phyloP scores from a whole-genome alignment of 495 filamentous ascomycete genomes.

The Mycothermus thermophilus region DNA sequence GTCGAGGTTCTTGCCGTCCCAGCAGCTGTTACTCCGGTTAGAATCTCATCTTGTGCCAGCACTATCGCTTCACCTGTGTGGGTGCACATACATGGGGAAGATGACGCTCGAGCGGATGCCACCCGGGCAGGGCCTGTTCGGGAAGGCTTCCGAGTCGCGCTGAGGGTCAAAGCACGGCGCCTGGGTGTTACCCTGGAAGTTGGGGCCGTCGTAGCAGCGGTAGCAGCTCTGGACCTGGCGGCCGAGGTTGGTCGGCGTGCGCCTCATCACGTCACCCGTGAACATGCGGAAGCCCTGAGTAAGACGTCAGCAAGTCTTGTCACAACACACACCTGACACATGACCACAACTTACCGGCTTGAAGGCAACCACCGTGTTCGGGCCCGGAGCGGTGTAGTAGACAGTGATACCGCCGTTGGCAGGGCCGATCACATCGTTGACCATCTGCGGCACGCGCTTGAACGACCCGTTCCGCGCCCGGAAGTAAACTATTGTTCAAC shows the following conservation, averaged over 20 bases:
- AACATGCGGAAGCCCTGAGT: slow-evolving; percentile 35
- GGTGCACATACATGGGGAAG: slow-evolving; percentile 30
- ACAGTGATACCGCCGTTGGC: slow-evolving; percentile 19
- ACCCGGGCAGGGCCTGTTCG: slow-evolving; percentile 23
- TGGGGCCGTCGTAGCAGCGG: slow-evolving; percentile 33
- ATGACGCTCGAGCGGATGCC: slow-evolving; percentile 38
- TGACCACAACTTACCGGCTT: slow-evolving; percentile 24
- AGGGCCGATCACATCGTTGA: slow-evolving; percentile 11
- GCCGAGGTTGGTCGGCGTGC: slow-evolving; percentile 17
- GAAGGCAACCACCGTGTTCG: slow-evolving; percentile 35
- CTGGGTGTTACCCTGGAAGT: slow-evolving; percentile 28
- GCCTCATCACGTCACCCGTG: slow-evolving; percentile 22
- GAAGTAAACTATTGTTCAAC: no score
- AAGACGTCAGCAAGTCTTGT: neutral
- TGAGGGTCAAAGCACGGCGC: slow-evolving; percentile 28
- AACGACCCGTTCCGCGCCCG: slow-evolving; percentile 36
- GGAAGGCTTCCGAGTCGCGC: slow-evolving; percentile 27
- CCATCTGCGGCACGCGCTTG: slow-evolving; percentile 30
- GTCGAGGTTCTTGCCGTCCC: slow-evolving; percentile 40
- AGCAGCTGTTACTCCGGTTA: slow-evolving; percentile 23
- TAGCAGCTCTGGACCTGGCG: slow-evolving; percentile 30
- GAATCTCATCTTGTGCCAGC: no score
- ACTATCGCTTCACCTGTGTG: no score
- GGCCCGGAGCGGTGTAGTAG: slow-evolving; percentile 18
- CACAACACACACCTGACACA: neutral